phyloP scores from a whole-genome alignment of 2,329 filamentous ascomycete species.

The Periconia macrospinosa region DNA sequence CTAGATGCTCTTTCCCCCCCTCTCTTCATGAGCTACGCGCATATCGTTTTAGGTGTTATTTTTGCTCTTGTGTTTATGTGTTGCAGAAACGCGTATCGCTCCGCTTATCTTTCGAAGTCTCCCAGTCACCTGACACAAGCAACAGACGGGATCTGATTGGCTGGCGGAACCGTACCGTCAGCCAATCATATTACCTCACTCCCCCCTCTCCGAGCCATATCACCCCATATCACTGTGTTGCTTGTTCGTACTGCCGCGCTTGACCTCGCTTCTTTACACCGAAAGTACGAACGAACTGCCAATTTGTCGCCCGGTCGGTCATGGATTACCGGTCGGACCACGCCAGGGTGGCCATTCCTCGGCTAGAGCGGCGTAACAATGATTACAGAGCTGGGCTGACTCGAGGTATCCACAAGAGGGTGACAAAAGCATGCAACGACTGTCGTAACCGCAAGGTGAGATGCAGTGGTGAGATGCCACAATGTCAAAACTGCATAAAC shows the following conservation, averaged over 20 bases:
- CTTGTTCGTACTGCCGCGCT: not conserved
- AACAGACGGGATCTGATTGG: not conserved
- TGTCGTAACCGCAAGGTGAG: not conserved
- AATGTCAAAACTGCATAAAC: not conserved
- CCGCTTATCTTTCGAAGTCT: no score
- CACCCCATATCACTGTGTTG: not conserved
- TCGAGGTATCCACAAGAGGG: not conserved
- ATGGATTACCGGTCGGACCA: not conserved
- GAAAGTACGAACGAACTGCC: no score
- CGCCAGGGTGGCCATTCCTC: conserved; percentile 4
- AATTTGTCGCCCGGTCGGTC: no score
- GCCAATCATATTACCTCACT: not conserved
- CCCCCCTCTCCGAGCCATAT: no score
- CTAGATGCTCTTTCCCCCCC: no score
- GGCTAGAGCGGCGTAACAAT: not conserved
- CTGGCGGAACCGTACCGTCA: not conserved
- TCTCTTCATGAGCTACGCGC: no score
- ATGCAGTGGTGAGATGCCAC: conserved; percentile 2
- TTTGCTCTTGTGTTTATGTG: no score
- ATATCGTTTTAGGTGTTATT: no score
- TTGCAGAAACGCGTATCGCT: no score
- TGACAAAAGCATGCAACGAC: not conserved
- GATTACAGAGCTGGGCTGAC: not conserved
- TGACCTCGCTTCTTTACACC: not conserved
- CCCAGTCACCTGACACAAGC: no score